Percentiles rank a stretch among this genome's conserved stretches.
Conservation (phyloP, 2,329 filamentous ascomycete species). For the Xylaria sp. region DNA sequence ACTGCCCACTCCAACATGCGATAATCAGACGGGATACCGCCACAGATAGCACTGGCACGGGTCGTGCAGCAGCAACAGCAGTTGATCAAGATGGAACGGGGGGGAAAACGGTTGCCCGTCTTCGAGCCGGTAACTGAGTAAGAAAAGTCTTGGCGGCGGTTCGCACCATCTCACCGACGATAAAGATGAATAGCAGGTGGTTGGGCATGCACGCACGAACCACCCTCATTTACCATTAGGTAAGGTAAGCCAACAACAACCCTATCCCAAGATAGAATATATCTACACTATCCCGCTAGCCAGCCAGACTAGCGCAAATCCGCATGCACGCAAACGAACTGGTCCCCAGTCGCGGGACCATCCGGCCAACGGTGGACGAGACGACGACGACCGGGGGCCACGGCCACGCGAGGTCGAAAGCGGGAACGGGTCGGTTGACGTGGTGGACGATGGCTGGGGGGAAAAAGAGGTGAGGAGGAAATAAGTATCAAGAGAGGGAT, state of each 20-base stretch:
- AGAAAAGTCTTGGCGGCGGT: slow-evolving; percentile 6
- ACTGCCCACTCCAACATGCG: too few species aligned
- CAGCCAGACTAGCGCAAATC: background rate
- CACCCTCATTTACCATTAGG: background rate
- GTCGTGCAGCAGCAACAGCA: background rate
- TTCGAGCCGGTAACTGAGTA: background rate
- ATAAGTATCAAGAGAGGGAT: background rate
- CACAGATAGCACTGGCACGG: background rate
- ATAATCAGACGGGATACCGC: too few species aligned
- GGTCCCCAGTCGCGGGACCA: background rate
- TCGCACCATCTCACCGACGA: background rate
- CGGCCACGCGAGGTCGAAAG: too few species aligned
- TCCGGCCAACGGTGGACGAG: background rate
- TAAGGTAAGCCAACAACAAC: background rate
- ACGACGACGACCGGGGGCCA: background rate
- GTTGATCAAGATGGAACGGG: too few species aligned
- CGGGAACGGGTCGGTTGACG: slow-evolving; percentile 30
- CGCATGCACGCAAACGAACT: background rate
- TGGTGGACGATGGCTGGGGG: slow-evolving; percentile 40
- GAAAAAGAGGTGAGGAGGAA: slow-evolving; percentile 4
- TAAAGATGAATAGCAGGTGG: background rate
- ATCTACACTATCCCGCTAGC: too few species aligned
- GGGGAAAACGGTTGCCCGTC: background rate
- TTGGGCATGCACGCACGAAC: background rate
- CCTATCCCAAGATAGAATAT: too few species aligned